Evolutionary conservation across 2,329 filamentous ascomycete species (phyloP).

Genomic region (Aspergillus ochraceus): DNA sequence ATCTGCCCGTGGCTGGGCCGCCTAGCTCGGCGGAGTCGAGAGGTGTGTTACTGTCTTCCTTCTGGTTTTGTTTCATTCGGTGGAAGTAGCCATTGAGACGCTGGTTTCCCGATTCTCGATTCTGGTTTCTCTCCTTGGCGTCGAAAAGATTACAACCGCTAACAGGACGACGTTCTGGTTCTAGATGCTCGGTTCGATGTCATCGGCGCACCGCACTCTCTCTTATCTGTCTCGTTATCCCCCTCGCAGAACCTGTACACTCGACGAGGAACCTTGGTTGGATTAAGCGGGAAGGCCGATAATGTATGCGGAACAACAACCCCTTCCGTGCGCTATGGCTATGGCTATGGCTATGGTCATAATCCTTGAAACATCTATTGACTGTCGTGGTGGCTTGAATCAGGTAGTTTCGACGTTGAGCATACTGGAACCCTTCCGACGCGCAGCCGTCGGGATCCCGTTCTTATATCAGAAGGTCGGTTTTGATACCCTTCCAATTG

Average conservation of each 20-base stretch:
- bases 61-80: background rate
- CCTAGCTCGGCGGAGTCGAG: slow-evolving; percentile 42
- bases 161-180: slow-evolving; percentile 5
- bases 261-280: slow-evolving; percentile 84
- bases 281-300: slow-evolving; percentile 83
- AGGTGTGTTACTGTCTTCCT: slow-evolving; percentile 30
- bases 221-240: slow-evolving; percentile 89
- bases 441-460: slow-evolving; percentile 79
- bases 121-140: background rate
- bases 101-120: background rate
- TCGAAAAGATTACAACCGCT: slow-evolving; percentile 7
- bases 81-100: background rate
- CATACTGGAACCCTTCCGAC: slow-evolving; percentile 77
- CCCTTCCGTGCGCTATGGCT: background rate
- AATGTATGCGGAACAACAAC: slow-evolving; percentile 61
- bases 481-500: background rate
- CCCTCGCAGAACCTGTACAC: slow-evolving; percentile 94
- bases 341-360: background rate
- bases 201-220: slow-evolving; percentile 84
- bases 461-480: slow-evolving; percentile 81
- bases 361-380: background rate
- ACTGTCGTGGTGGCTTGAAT: background rate
- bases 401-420: slow-evolving; percentile 88
- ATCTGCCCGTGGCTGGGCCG: slow-evolving; percentile 38
- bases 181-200: slow-evolving; percentile 94